Conservation (phyloP, 345 rosid genomes). For the Arabidopsis arenosa region DNA sequence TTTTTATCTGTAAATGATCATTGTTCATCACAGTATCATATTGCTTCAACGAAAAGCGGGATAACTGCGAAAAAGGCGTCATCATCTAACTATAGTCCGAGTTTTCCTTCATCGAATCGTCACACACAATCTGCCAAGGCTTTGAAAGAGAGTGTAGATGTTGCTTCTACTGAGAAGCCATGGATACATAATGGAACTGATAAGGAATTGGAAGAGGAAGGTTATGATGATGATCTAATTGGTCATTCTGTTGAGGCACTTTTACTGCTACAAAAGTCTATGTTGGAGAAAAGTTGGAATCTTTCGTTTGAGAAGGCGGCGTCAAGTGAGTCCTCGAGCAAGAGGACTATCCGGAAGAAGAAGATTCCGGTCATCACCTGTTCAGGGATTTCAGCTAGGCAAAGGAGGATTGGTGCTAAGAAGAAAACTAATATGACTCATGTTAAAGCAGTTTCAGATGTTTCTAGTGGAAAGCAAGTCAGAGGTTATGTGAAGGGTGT, state of each 20-base stretch:
- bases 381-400: conserved; percentile 85
- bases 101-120: conserved; percentile 53
- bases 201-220: conserved; percentile 55
- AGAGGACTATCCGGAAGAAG: conserved; percentile 45
- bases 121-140: conserved; percentile 61
- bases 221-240: conserved; percentile 40
- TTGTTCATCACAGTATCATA: conserved; percentile 50
- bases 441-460: conserved; percentile 44
- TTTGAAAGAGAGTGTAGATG: conserved; percentile 59
- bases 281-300: conserved; percentile 94
- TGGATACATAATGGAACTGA: conserved; percentile 47
- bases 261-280: conserved; percentile 82
- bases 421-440: conserved; percentile 48
- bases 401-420: conserved; percentile 65
- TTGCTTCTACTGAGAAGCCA: conserved; percentile 52
- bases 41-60: conserved; percentile 51
- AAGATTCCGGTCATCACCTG: conserved; percentile 58
- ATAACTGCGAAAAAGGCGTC: conserved; percentile 57
- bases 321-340: conserved; percentile 45
- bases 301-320: conserved; percentile 69
- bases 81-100: conserved; percentile 58
- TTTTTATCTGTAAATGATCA: conserved; percentile 52
- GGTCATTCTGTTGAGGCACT: conserved; percentile 75
- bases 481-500: conserved; percentile 88
- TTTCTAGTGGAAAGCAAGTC: conserved; percentile 47